A percentile compares a stretch with the other conserved stretches of the same genome.
Evolutionary conservation across 345 rosid genomes (phyloP).

Genomic region (Acer negundo): DNA sequence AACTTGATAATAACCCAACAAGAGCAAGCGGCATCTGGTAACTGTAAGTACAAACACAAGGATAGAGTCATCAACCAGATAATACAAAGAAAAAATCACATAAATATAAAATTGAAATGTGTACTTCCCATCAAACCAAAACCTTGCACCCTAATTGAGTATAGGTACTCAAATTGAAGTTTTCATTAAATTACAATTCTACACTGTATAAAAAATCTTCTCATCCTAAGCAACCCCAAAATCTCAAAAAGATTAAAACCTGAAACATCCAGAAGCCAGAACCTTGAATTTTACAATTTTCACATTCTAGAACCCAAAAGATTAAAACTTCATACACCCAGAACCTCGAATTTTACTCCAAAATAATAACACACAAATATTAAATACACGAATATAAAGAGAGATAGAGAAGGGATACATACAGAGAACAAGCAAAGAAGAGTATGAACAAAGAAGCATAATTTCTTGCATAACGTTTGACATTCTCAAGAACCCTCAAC

Average conservation of each 20-base stretch:
- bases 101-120: neutral
- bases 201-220: neutral
- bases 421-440: slow-evolving; percentile 90
- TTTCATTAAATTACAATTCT: neutral
- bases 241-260: slow-evolving; percentile 1
- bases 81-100: neutral
- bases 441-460: slow-evolving; percentile 73
- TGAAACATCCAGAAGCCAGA: neutral
- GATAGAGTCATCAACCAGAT: neutral
- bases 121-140: neutral
- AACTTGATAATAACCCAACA: slow-evolving; percentile 72
- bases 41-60: slow-evolving; percentile 38
- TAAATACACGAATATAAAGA: neutral
- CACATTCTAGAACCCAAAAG: neutral
- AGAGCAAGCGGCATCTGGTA: slow-evolving; percentile 96
- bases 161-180: neutral
- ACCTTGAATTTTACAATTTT: neutral
- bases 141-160: neutral
- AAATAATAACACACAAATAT: neutral
- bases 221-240: neutral
- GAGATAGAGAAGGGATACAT: slow-evolving; percentile 19
- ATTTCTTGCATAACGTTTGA: slow-evolving; percentile 85
- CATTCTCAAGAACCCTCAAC: slow-evolving; percentile 85
- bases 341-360: neutral
- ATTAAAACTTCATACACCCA: neutral